phyloP scores from a whole-genome alignment of 2,329 filamentous ascomycete species.

The Chaetomium olivaceum region DNA sequence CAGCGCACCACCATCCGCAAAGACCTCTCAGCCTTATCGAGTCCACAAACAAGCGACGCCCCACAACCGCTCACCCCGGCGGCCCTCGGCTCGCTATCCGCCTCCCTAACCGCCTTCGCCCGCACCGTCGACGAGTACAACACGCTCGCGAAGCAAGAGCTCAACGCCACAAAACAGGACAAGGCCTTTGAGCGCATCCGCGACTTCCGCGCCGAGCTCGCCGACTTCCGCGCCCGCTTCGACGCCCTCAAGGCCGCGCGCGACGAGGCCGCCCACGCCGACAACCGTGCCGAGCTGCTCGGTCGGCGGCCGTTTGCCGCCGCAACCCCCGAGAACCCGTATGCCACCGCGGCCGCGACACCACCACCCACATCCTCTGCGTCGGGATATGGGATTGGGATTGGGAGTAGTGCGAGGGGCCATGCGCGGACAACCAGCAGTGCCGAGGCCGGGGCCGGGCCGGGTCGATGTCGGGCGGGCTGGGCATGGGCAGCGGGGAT shows the following conservation, averaged over 20 bases:
- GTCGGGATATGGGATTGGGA: slow-evolving; percentile 31
- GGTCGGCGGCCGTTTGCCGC: slow-evolving; percentile 83
- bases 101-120: slow-evolving; percentile 69
- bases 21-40: slow-evolving; percentile 72
- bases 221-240: slow-evolving; percentile 76
- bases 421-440: slow-evolving; percentile 47
- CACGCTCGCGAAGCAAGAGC: slow-evolving; percentile 79
- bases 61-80: slow-evolving; percentile 52
- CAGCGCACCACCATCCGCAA: slow-evolving; percentile 79
- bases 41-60: no score
- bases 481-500: slow-evolving; percentile 58
- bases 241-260: slow-evolving; percentile 73
- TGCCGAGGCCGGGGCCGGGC: slow-evolving; percentile 36
- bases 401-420: slow-evolving; percentile 23
- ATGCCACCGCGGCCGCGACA: slow-evolving; percentile 74
- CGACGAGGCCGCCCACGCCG: slow-evolving; percentile 68
- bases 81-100: slow-evolving; percentile 65
- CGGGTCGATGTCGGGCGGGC: slow-evolving; percentile 39
- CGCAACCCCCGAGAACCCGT: slow-evolving; percentile 84
- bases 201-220: slow-evolving; percentile 79
- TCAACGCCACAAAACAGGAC: slow-evolving; percentile 86
- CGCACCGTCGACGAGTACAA: slow-evolving; percentile 93
- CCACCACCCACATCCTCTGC: slow-evolving; percentile 62
- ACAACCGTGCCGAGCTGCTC: slow-evolving; percentile 77
- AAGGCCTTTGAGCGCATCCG: slow-evolving; percentile 85